phyloP scores from a whole-genome alignment of 1,284 basidiomycete species.

The Phylloporus sp. region DNA sequence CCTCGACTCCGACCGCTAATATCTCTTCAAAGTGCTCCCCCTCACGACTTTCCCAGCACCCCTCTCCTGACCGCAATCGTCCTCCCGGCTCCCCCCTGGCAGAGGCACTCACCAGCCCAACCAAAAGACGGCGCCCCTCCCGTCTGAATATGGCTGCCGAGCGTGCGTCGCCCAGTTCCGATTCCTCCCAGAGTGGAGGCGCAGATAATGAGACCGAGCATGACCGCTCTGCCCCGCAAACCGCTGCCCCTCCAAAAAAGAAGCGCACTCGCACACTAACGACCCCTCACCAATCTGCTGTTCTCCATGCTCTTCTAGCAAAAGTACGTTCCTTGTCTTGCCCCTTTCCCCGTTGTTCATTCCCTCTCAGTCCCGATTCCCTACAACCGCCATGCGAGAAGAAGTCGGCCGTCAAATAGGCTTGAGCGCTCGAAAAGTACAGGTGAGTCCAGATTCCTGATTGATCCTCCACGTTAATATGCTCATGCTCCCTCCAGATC shows the following conservation, averaged over 20 bases:
- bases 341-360: slow-evolving; percentile 5
- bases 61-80: background rate
- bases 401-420: slow-evolving; percentile 85
- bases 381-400: slow-evolving; percentile 83
- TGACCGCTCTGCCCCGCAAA: slow-evolving; percentile 36
- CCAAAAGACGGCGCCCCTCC: slow-evolving; percentile 30
- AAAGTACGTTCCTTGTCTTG: slow-evolving; percentile 58
- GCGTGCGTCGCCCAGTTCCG: slow-evolving; percentile 39
- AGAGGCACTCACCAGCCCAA: slow-evolving; percentile 9
- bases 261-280: slow-evolving; percentile 82
- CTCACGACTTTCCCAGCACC: slow-evolving; percentile 32
- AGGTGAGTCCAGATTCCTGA: slow-evolving; percentile 59
- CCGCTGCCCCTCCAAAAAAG: slow-evolving; percentile 70
- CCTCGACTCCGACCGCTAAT: slow-evolving; percentile 35
- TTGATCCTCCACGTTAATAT: slow-evolving; percentile 27
- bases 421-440: slow-evolving; percentile 84
- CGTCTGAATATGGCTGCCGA: slow-evolving; percentile 30
- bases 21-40: slow-evolving; percentile 24
- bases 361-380: slow-evolving; percentile 76
- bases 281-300: slow-evolving; percentile 84
- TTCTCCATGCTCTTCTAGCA: slow-evolving; percentile 79
- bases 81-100: slow-evolving; percentile 7
- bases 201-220: slow-evolving; percentile 61
- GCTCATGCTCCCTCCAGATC: slow-evolving; percentile 57
- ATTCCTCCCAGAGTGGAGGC: slow-evolving; percentile 59